Evolutionary conservation across 495 filamentous ascomycete genomes (phyloP).

Genomic region (Aspergillus affinis): DNA sequence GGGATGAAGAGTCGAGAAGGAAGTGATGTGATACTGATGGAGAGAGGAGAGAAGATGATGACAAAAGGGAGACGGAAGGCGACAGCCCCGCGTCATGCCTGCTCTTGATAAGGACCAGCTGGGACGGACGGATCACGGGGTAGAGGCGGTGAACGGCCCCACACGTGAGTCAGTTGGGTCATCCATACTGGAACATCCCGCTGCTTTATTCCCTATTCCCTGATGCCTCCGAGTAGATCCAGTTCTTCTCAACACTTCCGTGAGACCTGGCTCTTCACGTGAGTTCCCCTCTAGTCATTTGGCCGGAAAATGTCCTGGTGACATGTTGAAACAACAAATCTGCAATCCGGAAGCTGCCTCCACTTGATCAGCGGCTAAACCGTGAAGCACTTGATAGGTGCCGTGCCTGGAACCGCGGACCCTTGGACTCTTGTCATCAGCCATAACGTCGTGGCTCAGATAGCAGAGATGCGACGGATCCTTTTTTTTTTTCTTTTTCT

Average conservation of each 20-base stretch:
- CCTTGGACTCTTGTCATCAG: neutral
- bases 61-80: slow-evolving; percentile 20
- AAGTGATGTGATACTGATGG: slow-evolving; percentile 14
- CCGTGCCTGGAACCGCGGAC: neutral
- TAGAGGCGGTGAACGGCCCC: slow-evolving; percentile 35
- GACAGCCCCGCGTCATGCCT: slow-evolving; percentile 31
- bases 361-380: slow-evolving; percentile 23
- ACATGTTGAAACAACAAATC: neutral
- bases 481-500: too few relatives aligned
- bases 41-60: slow-evolving; percentile 17
- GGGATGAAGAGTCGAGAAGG: slow-evolving; percentile 15
- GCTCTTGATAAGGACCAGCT: slow-evolving; percentile 23
- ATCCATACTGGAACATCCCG: neutral
- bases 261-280: neutral
- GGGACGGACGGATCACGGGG: slow-evolving; percentile 29
- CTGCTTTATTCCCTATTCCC: neutral
- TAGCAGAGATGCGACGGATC: neutral
- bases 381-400: slow-evolving; percentile 6
- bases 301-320: neutral
- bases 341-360: slow-evolving; percentile 11
- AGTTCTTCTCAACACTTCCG: neutral
- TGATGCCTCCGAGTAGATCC: neutral
- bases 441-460: neutral
- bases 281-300: neutral
- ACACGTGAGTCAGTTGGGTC: slow-evolving; percentile 28